Conservation (phyloP, 306 rosid genomes). For the Astragalus glycyphyllos region DNA sequence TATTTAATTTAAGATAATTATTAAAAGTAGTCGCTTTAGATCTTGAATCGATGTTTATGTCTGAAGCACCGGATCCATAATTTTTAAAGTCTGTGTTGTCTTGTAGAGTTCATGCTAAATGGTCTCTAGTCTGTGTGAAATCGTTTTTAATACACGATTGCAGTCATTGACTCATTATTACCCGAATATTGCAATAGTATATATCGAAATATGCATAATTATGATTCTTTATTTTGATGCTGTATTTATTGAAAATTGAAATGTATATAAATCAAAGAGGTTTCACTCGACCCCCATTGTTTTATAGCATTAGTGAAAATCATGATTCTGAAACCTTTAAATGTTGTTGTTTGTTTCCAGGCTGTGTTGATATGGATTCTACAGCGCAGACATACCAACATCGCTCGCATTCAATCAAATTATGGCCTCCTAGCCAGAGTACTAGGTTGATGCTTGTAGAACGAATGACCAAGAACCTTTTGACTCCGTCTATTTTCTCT, state of each 20-base stretch:
- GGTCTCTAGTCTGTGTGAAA: too few species aligned
- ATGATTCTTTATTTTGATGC: neutral
- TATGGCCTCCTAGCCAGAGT: slow-evolving; percentile 92
- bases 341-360: slow-evolving; percentile 47
- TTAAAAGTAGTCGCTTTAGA: slow-evolving; percentile 1
- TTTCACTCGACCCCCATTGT: neutral
- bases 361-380: slow-evolving; percentile 65
- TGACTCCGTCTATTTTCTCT: slow-evolving; percentile 84
- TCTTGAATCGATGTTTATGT: neutral
- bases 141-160: too few species aligned
- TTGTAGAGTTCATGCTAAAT: slow-evolving; percentile 3
- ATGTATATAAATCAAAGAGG: neutral
- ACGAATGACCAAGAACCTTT: slow-evolving; percentile 77
- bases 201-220: neutral
- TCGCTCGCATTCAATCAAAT: slow-evolving; percentile 65
- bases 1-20: neutral
- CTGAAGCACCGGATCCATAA: slow-evolving; percentile 1
- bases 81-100: neutral
- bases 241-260: neutral
- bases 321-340: slow-evolving; percentile 6
- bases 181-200: neutral
- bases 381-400: slow-evolving; percentile 51
- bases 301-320: slow-evolving; percentile 3
- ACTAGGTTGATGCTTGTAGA: slow-evolving; percentile 78
- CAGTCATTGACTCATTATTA: neutral